Evolutionary conservation across 192 early-diverging fungal genomes (phyloP).

Genomic region (Radiomyces spectabilis): DNA sequence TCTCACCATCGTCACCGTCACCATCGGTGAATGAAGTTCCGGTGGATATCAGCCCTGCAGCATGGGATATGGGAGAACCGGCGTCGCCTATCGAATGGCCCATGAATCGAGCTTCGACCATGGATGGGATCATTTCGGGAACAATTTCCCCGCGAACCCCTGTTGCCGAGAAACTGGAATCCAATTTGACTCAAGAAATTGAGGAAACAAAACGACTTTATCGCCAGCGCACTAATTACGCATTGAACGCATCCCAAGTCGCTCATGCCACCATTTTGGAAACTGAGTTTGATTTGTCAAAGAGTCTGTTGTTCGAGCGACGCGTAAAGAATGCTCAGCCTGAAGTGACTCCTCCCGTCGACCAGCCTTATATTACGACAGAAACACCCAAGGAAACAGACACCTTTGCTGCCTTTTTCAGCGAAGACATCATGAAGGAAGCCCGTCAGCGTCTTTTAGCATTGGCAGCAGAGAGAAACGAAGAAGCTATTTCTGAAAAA

Average conservation of each 20-base stretch:
- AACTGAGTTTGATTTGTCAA: constrained; percentile 13
- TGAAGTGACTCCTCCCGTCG: no score
- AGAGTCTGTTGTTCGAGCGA: not conserved
- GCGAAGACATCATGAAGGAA: no score
- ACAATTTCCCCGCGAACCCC: constrained; percentile 11
- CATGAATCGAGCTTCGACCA: no score
- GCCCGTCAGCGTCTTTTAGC: no score
- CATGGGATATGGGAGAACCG: not conserved
- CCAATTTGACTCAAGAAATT: constrained; percentile 4
- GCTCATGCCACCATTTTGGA: constrained; percentile 9
- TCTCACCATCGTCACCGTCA: not conserved
- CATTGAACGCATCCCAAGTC: not conserved
- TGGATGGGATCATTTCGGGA: not conserved
- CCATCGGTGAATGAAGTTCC: not conserved
- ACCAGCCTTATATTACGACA: no score
- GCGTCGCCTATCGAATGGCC: not conserved
- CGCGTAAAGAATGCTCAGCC: not conserved
- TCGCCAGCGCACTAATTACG: not conserved
- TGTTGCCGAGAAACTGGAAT: not conserved
- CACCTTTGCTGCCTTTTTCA: no score
- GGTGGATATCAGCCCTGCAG: not conserved
- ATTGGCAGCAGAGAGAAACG: no score
- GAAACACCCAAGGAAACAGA: no score
- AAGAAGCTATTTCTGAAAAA: no score
- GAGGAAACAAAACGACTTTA: constrained; percentile 4